Evolutionary conservation across 2,329 filamentous ascomycete genomes (phyloP).

Genomic region (Colletotrichum sojae): DNA sequence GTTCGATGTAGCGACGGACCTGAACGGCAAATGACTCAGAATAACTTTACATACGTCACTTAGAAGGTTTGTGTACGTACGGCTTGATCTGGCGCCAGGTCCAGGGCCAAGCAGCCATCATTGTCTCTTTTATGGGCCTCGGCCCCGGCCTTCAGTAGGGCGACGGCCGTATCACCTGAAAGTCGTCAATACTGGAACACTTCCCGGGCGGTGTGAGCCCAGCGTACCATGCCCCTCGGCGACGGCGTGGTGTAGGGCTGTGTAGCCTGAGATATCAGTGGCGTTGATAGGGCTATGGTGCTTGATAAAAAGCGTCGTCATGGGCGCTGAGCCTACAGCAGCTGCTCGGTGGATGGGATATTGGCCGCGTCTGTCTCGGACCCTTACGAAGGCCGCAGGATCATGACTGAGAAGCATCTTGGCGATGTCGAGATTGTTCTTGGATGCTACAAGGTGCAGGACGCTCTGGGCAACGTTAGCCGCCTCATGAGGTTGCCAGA

Average conservation of each 20-base stretch:
- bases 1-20: conserved; percentile 83
- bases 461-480: conserved; percentile 72
- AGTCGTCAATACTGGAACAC: not conserved
- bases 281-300: conserved; percentile 86
- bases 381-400: conserved; percentile 78
- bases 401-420: conserved; percentile 82
- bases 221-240: conserved; percentile 78
- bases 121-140: conserved; percentile 83
- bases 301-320: conserved; percentile 84
- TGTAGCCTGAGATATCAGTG: conserved; percentile 85
- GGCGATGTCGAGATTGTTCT: conserved; percentile 87
- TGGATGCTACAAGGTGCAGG: conserved; percentile 92
- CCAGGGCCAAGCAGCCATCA: conserved; percentile 80
- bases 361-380: conserved; percentile 90
- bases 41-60: not conserved
- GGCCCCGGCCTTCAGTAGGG: conserved; percentile 86
- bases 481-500: not conserved
- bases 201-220: not conserved
- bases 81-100: conserved; percentile 89
- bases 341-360: conserved; percentile 93
- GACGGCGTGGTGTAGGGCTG: conserved; percentile 89
- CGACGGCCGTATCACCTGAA: conserved; percentile 83
- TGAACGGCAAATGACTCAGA: conserved; percentile 49
- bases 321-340: conserved; percentile 89
- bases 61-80: conserved; percentile 60